Evolutionary conservation across 176 grass and related monocot species (phyloP).

Genomic region (Oryza punctata): DNA sequence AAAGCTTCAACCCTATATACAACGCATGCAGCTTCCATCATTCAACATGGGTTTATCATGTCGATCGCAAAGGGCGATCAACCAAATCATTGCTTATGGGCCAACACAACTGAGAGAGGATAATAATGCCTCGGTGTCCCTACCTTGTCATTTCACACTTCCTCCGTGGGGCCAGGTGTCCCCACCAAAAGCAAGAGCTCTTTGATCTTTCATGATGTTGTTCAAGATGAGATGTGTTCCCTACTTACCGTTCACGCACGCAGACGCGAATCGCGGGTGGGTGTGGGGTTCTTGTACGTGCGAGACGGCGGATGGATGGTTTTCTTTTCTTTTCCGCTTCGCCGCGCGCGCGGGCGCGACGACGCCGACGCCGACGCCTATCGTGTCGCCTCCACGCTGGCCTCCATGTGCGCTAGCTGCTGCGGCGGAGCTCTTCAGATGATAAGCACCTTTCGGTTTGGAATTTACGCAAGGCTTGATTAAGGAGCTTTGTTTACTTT

Average conservation of each 20-base stretch:
- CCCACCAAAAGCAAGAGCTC: background rate
- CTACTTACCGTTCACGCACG: too few relatives aligned
- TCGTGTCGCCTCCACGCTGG: background rate
- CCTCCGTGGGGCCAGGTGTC: constrained; percentile 5
- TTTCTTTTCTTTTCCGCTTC: too few relatives aligned
- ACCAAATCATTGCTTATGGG: background rate
- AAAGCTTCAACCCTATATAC: too few relatives aligned
- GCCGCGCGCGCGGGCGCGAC: too few relatives aligned
- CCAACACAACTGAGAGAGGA: constrained; percentile 3
- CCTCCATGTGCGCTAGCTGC: constrained; percentile 17
- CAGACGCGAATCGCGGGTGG: background rate
- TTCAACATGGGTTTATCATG: too few relatives aligned
- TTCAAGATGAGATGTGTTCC: too few relatives aligned
- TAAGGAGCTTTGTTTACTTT: too few relatives aligned
- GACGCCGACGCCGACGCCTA: background rate
- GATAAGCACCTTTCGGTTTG: background rate
- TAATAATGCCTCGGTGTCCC: background rate
- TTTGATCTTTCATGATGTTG: background rate
- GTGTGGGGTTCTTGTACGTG: background rate
- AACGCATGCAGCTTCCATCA: too few relatives aligned
- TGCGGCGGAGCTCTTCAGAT: too few relatives aligned
- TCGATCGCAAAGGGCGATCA: background rate
- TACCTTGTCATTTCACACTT: background rate
- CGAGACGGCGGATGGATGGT: background rate
- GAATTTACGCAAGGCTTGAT: background rate